Evolutionary conservation across 176 grass and related monocot genomes (phyloP).

Genomic region (Oryza coarctata): DNA sequence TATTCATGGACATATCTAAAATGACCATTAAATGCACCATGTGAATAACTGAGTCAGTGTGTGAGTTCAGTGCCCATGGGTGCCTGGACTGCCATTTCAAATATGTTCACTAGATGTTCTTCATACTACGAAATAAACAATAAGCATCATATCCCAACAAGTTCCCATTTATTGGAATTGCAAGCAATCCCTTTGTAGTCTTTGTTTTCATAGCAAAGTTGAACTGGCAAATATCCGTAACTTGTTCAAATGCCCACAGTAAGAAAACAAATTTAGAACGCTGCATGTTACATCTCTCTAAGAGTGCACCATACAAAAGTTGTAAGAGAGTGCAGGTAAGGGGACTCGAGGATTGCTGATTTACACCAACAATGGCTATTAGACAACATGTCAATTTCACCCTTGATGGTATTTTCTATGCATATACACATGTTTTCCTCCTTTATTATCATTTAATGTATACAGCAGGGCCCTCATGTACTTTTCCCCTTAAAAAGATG

Average conservation of each 20-base stretch:
- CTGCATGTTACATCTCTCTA: background rate
- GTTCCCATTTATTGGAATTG: background rate
- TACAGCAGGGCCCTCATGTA: too few species aligned
- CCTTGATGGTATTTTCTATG: too few species aligned
- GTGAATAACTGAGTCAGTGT: background rate
- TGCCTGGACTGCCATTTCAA: background rate
- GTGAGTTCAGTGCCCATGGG: constrained; percentile 5
- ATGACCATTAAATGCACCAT: background rate
- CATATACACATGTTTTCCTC: too few species aligned
- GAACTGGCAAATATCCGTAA: background rate
- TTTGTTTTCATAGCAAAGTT: constrained; percentile 15
- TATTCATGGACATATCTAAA: constrained; percentile 20
- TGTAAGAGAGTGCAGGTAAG: too few species aligned
- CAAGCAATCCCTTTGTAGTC: background rate
- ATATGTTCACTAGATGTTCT: background rate
- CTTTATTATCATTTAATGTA: too few species aligned
- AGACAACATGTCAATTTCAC: too few species aligned
- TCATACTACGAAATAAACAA: background rate
- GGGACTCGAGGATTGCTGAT: too few species aligned
- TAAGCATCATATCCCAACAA: constrained; percentile 13
- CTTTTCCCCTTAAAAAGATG: too few species aligned
- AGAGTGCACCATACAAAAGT: background rate
- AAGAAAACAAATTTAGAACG: constrained; percentile 16
- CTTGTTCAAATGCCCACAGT: background rate
- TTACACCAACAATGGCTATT: too few species aligned